These are phyloP conservation scores for Talaromyces verruculosus DNA, from an alignment of 2,329 filamentous ascomycete genomes.

Conservation along the genomic window DNA sequence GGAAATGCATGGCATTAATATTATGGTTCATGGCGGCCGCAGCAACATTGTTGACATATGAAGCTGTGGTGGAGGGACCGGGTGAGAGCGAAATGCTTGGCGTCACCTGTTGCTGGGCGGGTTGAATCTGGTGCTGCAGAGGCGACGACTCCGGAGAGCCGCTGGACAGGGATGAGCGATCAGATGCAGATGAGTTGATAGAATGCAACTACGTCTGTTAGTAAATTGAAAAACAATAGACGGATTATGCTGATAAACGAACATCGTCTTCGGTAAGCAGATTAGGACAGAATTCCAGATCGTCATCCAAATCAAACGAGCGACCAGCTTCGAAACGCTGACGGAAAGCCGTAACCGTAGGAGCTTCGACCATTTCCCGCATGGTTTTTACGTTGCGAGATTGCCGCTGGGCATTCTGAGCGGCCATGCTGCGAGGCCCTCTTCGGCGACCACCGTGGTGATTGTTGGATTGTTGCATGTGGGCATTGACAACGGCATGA, in stretches of 20 bases:
- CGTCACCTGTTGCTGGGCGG: slow-evolving; percentile 66
- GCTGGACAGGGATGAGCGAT: slow-evolving; percentile 91
- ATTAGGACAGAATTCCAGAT: slow-evolving; percentile 91
- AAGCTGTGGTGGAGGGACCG: slow-evolving; percentile 49
- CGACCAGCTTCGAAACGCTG: slow-evolving; percentile 85
- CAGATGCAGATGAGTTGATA: slow-evolving; percentile 83
- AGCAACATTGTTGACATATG: slow-evolving; percentile 46
- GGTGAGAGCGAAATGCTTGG: slow-evolving; percentile 71
- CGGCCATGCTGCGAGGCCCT: slow-evolving; percentile 74
- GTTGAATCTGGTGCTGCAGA: slow-evolving; percentile 75
- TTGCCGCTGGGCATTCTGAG: slow-evolving; percentile 82
- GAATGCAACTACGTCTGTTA: slow-evolving; percentile 68
- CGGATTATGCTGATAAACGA: slow-evolving; percentile 36
- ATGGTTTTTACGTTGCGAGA: slow-evolving; percentile 81
- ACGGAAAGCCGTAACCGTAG: slow-evolving; percentile 74
- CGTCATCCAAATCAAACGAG: slow-evolving; percentile 94
- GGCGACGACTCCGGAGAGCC: slow-evolving; percentile 91
- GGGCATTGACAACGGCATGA: slow-evolving; percentile 54
- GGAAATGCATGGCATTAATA: slow-evolving; percentile 69
- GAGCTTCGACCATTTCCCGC: slow-evolving; percentile 81
- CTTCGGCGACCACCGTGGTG: slow-evolving; percentile 83
- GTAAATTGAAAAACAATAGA: background rate
- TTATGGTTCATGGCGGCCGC: slow-evolving; percentile 67
- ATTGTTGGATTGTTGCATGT: slow-evolving; percentile 52
- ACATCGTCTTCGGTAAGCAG: slow-evolving; percentile 93